Base-by-base conservation (phyloP, 768 basidiomycete genomes). In the Phaffia australis region DNA sequence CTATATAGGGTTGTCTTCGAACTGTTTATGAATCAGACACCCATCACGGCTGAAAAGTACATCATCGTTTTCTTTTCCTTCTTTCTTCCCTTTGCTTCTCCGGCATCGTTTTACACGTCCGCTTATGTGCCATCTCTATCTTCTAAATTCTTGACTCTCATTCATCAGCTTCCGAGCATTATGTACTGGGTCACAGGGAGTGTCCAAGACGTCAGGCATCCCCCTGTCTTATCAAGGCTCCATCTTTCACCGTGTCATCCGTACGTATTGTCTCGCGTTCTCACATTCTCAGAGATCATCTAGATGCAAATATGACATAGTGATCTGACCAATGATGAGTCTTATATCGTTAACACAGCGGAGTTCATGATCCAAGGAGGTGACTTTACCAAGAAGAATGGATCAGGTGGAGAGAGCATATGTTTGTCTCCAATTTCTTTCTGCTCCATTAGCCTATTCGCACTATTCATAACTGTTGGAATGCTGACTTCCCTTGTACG, bases 111-210 rank as follows among this genome's bases (percentile, higher is more conserved):
- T 46, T 21, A 21, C 11, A 64, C 15, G 11, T 15, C 32, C 46
- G 1, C 25, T 19, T 46, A 29, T 14, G 15, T n/a, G 15, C 32
- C 7, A 7, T 47, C 46, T 27, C 1, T 46, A 9, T 47, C 5
- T 27, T 21, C 64, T 58, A 15, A 14, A 1, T 29, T 2, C 2
- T 9, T 19, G 21, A 3, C 21, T 48, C 14, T 19, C 11, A 11
- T 60, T n/a, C 27, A 21, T 4, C 50, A 93, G 89, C 77, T 93
- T 93, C 75, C 83, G 90, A 54, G 83, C 85, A 3, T 78, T 94
- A 61, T 89, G 87, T 74, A 93, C 89, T 0, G 91, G 91, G 11
- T 87, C 90, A 75, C 84, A 83, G 72, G 91, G 90, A 5, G 71
- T 30, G 1, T 63, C 61, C 6, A 3, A 80, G 0, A 74, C 79